These are phyloP conservation scores for Tetraselmis striata DNA, from an alignment of 139 green algal species.

Conservation along the genomic window DNA sequence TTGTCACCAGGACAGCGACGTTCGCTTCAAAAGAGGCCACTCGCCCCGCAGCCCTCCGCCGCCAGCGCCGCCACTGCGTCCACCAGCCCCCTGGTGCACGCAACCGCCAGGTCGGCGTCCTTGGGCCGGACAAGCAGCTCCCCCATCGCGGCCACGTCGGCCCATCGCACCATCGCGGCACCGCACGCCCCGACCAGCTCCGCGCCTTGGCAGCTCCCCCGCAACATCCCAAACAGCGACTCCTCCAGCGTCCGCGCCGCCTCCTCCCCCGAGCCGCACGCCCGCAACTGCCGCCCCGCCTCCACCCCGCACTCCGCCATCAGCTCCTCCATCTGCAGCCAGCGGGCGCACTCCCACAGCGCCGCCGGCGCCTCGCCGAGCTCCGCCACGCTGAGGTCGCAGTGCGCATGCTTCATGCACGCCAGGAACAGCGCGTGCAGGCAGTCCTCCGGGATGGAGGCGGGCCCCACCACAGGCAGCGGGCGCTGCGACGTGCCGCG, in stretches of 20 bases:
- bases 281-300: background rate
- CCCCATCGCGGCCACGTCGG: background rate
- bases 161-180: background rate
- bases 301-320: background rate
- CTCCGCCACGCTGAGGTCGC: background rate
- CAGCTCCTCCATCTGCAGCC: background rate
- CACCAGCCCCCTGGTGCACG: too few relatives aligned
- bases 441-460: background rate
- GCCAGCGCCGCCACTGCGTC: too few relatives aligned
- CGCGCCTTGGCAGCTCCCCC: background rate
- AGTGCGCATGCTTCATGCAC: background rate
- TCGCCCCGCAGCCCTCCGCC: too few relatives aligned
- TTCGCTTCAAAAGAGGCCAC: too few relatives aligned
- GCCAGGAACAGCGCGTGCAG: background rate
- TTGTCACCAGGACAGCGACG: too few relatives aligned
- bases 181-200: background rate
- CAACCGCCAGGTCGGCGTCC: too few relatives aligned
- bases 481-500: background rate
- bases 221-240: background rate
- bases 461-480: background rate
- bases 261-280: background rate
- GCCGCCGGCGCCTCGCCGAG: background rate
- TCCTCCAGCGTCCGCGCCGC: background rate
- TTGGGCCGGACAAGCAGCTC: background rate
- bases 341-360: background rate